Evolutionary conservation across 306 rosid genomes (phyloP), one percentile per base, ranked within the genome.

Genomic region (Senna tora): DNA sequence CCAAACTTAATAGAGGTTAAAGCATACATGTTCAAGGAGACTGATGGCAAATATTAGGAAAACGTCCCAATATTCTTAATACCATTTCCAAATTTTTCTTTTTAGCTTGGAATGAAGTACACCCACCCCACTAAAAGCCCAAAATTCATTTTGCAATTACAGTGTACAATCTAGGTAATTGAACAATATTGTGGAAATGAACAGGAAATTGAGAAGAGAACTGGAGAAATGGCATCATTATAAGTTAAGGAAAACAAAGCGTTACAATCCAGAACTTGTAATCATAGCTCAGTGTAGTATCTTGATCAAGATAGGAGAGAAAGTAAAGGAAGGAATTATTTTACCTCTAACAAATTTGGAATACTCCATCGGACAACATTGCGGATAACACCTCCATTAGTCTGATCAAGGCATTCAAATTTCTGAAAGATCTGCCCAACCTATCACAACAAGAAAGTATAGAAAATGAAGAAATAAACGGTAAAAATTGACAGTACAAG

Each of bases 391-490:
- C 98, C 96, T 55, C 90, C 84, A 16, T 79, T 50, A 28, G 81
- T 71, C 59, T 82, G 80, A 76, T 83, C 83, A 16, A 50, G 73
- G 21, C 97, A 93, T 84, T 93, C 98, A 77, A 93, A 91, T 75
- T 93, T 91, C 65, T 93, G 98, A 82, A 84, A 93, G 68, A 91
- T 91, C 73, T 93, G 98, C 20, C 96, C 98, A 75, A 93, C 90
- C 98, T 93, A 72, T 51, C 47, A 25, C 75, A 47, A 30, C 39
- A 80, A n/a, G n/a, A n/a, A n/a, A n/a, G 4, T 38, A 65, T 56
- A 82, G 52, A 58, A 61, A 76, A 52, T 6, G 21, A 60, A 49
- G 38, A 19, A 51, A 34, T 7, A 75, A 70, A 56, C 1, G 9
- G 60, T 42, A 41, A 61, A 51, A 41, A 19, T 5, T 33, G 42